phyloP scores from a whole-genome alignment of 2,329 filamentous ascomycete genomes.

The Epicoccum nigrum region DNA sequence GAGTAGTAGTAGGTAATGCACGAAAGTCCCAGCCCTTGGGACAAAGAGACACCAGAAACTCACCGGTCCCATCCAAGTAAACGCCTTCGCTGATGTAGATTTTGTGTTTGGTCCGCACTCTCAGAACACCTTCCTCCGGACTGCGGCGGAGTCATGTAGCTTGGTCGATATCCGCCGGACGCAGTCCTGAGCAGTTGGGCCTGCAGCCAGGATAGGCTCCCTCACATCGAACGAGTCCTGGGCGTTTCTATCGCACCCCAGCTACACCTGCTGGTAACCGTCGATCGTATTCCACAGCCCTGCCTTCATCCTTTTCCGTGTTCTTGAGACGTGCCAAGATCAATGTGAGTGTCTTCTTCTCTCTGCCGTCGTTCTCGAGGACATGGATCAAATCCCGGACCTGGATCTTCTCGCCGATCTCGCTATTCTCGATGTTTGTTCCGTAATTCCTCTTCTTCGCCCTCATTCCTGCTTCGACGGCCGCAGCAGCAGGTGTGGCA shows the following conservation, averaged over 20 bases:
- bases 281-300: constrained; percentile 13
- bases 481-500: constrained; percentile 30
- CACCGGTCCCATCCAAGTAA: constrained; percentile 3
- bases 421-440: constrained; percentile 78
- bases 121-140: neutral
- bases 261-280: constrained; percentile 14
- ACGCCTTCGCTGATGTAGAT: constrained; percentile 32
- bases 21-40: constrained; percentile 31
- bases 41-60: constrained; percentile 20
- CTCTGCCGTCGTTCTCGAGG: constrained; percentile 77
- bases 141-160: too few species aligned
- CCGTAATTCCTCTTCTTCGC: constrained; percentile 68
- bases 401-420: constrained; percentile 79
- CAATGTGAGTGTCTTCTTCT: constrained; percentile 58
- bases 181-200: neutral
- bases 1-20: constrained; percentile 8
- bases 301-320: constrained; percentile 36
- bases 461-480: constrained; percentile 54
- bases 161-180: neutral
- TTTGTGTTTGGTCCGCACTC: neutral
- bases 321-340: constrained; percentile 42
- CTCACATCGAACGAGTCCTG: neutral
- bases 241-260: constrained; percentile 6
- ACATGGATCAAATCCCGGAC: constrained; percentile 81
- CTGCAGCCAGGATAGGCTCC: neutral